Evolutionary conservation across 371 early-diverging fungal species (phyloP).

Genomic region (Mortierella sp.): DNA sequence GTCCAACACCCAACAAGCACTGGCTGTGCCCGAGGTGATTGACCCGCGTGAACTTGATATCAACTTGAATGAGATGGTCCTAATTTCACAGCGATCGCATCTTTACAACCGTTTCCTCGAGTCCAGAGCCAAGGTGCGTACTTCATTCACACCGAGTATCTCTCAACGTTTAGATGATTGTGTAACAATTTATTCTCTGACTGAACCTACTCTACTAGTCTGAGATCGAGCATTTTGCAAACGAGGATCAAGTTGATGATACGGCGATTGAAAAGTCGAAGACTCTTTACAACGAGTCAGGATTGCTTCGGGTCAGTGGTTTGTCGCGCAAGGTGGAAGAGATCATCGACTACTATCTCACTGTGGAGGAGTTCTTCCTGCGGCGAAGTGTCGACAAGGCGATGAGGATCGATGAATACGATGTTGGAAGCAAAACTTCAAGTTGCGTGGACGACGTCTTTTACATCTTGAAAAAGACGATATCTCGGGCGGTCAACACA

Average conservation of each 20-base stretch:
- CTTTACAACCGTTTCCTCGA: constrained; percentile 85
- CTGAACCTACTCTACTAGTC: constrained; percentile 5
- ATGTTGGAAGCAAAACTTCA: constrained; percentile 66
- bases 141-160: neutral
- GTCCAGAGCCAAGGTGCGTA: constrained; percentile 62
- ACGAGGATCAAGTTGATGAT: constrained; percentile 12
- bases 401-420: constrained; percentile 64
- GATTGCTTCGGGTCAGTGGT: constrained; percentile 61
- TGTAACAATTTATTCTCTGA: neutral
- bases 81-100: constrained; percentile 80
- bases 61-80: constrained; percentile 79
- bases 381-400: constrained; percentile 81
- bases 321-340: constrained; percentile 71
- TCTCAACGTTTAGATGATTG: neutral
- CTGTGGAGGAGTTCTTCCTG: constrained; percentile 80
- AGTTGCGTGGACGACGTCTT: constrained; percentile 94
- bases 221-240: constrained; percentile 53
- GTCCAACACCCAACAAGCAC: constrained; percentile 41
- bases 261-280: constrained; percentile 41
- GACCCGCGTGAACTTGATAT: constrained; percentile 83
- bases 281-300: constrained; percentile 61
- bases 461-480: constrained; percentile 84
- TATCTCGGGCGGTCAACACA: constrained; percentile 78
- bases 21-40: constrained; percentile 52
- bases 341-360: constrained; percentile 75